Base-by-base conservation (phyloP, 208 protist genomes). In the Leishmania tropica region DNA sequence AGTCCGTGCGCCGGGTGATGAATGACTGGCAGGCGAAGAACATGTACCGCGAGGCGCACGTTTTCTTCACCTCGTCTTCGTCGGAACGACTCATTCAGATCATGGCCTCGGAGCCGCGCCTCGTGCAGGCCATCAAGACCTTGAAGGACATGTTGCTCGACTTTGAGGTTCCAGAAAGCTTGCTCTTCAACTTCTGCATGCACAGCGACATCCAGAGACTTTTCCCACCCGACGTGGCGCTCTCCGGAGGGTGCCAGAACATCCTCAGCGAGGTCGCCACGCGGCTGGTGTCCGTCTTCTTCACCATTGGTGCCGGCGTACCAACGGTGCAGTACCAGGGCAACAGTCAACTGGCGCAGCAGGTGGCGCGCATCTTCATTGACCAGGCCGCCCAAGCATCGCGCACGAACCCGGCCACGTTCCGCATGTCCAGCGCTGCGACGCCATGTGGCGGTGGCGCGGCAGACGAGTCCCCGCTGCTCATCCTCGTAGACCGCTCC, bases 401-500 rank as follows among this genome's bases (percentile, higher is more conserved):
- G 65, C 82, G 82, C 53, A 87, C 88, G 48, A 76, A 90, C 53
- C 64, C 87, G 10, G 70, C 84, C 48, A 83, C 86, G 28, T 79
- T 90, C 28, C 87, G 85, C 15, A 84, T 86, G 28, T 86, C 89
- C 45, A 87, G 76, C 70, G 75, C 87, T 19, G 81, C 74, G 5
- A 74, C n/a, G 40, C 79, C 68, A 48, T 21, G 53, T 51, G n/a
- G 15, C 54, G 70, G 76, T 19, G 76, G 48, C 56, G 51, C 51
- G 15, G 48, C 48, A 10, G 77, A 81, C 15, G 85, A 90, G 54
- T 80, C 83, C 7, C 87, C 90, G 24, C 76, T 94, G 67, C 81
- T 98, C n/a, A 90, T 98, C 70, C 82, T 98, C 28, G 80, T 97
- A 47, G 95, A 98, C 83, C 90, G 95, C 79, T 92, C 89, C 47